Conservation (phyloP, 768 basidiomycete genomes). For the Hemileccinum rubropunctum region DNA sequence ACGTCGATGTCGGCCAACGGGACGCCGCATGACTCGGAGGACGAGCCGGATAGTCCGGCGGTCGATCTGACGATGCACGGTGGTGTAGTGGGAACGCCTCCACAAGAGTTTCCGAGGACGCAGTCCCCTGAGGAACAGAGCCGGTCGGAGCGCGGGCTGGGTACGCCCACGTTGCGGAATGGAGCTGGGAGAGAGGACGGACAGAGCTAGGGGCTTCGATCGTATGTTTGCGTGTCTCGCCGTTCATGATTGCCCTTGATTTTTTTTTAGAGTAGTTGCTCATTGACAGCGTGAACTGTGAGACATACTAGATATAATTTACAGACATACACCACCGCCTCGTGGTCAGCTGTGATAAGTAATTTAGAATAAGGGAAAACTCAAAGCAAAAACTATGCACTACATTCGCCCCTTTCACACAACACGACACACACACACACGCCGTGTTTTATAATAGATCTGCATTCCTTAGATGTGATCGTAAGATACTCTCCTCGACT, state of each 20-base stretch:
- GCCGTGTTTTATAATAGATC: slow-evolving; percentile 54
- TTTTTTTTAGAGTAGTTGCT: background rate
- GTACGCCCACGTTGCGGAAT: slow-evolving; percentile 59
- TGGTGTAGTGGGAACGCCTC: slow-evolving; percentile 1
- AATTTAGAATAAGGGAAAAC: no score
- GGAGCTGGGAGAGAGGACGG: slow-evolving; percentile 35
- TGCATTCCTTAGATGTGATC: slow-evolving; percentile 65
- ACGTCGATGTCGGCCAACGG: slow-evolving; percentile 10
- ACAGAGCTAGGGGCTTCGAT: slow-evolving; percentile 6
- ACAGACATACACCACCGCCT: background rate
- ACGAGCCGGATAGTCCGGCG: slow-evolving; percentile 41
- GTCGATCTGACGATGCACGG: slow-evolving; percentile 38
- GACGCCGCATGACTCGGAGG: slow-evolving; percentile 38
- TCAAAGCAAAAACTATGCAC: background rate
- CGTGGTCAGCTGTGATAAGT: background rate
- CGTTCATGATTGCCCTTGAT: background rate
- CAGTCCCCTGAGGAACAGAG: slow-evolving; percentile 44
- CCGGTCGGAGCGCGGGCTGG: slow-evolving; percentile 59
- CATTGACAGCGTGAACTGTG: no score
- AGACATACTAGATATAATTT: no score
- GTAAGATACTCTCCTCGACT: slow-evolving; percentile 74
- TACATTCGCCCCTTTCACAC: background rate
- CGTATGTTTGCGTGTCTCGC: no score
- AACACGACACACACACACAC: background rate
- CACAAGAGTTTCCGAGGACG: slow-evolving; percentile 21